These are phyloP conservation scores for Solanum piurae DNA, from an alignment of 257 asterid species.

Conservation along the genomic window DNA sequence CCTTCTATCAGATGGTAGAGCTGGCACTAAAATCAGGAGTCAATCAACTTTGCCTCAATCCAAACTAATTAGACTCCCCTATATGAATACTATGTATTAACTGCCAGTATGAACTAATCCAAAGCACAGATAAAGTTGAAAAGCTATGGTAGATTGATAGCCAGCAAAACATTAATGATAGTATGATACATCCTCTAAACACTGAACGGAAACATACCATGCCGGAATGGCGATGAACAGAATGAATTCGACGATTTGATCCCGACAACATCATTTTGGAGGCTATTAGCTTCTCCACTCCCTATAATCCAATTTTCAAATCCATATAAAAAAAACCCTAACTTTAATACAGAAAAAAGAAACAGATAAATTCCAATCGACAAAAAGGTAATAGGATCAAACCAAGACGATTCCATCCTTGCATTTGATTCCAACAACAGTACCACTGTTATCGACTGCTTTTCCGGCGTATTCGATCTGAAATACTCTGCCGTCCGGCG, in stretches of 20 bases:
- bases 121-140: not conserved
- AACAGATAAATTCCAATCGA: not conserved
- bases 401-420: conserved; percentile 90
- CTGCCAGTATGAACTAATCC: not conserved
- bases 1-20: not conserved
- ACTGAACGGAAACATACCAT: not conserved
- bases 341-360: not conserved
- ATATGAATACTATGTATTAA: not conserved
- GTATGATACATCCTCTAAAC: not conserved
- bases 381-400: not conserved
- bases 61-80: not conserved
- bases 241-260: conserved; percentile 75
- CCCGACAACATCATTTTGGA: conserved; percentile 94
- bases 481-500: conserved; percentile 95
- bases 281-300: conserved; percentile 85
- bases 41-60: not conserved
- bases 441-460: conserved; percentile 94
- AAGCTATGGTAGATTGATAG: not conserved
- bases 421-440: conserved; percentile 88
- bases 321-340: not conserved
- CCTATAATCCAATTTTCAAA: conserved; percentile 24
- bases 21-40: not conserved
- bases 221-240: conserved; percentile 92
- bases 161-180: not conserved
- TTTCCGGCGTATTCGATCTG: conserved; percentile 98